Percentiles rank a stretch among this genome's conserved stretches.
phyloP scores from a whole-genome alignment of 1,284 basidiomycete genomes.

The Gomphus bonarii region DNA sequence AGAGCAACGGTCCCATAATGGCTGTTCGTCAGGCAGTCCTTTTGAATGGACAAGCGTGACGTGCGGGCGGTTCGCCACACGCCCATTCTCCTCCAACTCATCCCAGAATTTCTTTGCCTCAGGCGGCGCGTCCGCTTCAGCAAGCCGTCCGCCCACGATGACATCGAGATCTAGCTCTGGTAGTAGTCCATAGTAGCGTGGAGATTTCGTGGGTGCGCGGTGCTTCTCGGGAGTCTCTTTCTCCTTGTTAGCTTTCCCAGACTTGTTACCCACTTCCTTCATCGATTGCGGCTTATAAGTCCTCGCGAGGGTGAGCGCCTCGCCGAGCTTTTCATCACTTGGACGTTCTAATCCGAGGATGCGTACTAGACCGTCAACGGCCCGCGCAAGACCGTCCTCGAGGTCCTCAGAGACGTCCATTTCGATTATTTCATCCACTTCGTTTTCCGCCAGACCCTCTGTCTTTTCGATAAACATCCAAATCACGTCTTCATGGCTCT shows the following conservation, averaged over 20 bases:
- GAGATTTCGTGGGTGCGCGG: constrained; percentile 25
- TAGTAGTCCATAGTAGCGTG: constrained; percentile 70
- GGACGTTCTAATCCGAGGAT: constrained; percentile 46
- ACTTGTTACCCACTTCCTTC: constrained; percentile 14
- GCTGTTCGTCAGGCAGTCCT: constrained; percentile 34
- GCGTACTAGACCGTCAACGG: constrained; percentile 46
- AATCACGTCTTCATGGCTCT: constrained; percentile 71
- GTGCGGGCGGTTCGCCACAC: constrained; percentile 65
- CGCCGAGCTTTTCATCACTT: constrained; percentile 41
- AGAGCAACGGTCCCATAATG: constrained; percentile 60
- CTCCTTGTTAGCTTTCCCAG: constrained; percentile 16
- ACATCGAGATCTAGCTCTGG: constrained; percentile 58
- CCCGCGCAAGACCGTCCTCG: constrained; percentile 44
- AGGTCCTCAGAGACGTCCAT: constrained; percentile 50
- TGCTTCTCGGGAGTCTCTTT: constrained; percentile 26
- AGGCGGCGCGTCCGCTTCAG: constrained; percentile 20
- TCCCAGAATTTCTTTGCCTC: constrained; percentile 38
- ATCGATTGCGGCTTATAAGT: constrained; percentile 32
- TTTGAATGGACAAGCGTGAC: constrained; percentile 80
- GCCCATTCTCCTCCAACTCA: constrained; percentile 31
- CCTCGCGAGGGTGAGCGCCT: constrained; percentile 47
- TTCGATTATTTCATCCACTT: constrained; percentile 59
- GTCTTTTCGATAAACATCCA: constrained; percentile 65
- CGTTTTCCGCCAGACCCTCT: constrained; percentile 54
- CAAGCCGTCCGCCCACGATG: constrained; percentile 32